A percentile compares a stretch with the other conserved stretches of the same genome.
Evolutionary conservation across 225 moss, liverwort and hornwort species (phyloP).

Genomic region (Pleurozium schreberi): DNA sequence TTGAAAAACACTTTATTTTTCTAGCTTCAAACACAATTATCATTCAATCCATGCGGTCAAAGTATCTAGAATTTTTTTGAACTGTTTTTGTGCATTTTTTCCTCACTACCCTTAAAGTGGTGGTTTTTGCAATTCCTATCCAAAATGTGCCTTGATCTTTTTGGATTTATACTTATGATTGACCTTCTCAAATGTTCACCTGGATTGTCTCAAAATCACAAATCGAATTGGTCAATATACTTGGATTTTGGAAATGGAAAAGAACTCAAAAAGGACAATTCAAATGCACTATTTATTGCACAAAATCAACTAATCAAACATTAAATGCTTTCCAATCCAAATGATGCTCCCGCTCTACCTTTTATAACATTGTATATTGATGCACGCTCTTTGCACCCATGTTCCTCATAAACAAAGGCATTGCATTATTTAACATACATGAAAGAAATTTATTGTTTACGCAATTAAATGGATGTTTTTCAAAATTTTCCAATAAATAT

Average conservation of each 20-base stretch:
- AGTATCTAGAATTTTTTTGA: too few species aligned
- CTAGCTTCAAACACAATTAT: too few species aligned
- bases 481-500: neutral
- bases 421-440: neutral
- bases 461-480: neutral
- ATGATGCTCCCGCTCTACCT: too few species aligned
- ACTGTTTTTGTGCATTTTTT: too few species aligned
- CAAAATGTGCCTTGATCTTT: fast-evolving
- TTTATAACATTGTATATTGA: too few species aligned
- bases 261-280: neutral
- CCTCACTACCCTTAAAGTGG: too few species aligned
- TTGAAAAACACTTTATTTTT: too few species aligned
- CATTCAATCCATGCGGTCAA: too few species aligned
- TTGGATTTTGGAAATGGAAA: neutral
- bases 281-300: neutral
- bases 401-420: neutral
- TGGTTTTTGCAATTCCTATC: neutral
- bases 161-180: neutral
- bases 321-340: neutral
- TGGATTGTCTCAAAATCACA: neutral
- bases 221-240: neutral
- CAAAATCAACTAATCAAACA: neutral
- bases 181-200: neutral
- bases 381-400: neutral
- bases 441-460: neutral